phyloP scores from a whole-genome alignment of 2,329 filamentous ascomycete species.

The Corinectria fuckeliana region DNA sequence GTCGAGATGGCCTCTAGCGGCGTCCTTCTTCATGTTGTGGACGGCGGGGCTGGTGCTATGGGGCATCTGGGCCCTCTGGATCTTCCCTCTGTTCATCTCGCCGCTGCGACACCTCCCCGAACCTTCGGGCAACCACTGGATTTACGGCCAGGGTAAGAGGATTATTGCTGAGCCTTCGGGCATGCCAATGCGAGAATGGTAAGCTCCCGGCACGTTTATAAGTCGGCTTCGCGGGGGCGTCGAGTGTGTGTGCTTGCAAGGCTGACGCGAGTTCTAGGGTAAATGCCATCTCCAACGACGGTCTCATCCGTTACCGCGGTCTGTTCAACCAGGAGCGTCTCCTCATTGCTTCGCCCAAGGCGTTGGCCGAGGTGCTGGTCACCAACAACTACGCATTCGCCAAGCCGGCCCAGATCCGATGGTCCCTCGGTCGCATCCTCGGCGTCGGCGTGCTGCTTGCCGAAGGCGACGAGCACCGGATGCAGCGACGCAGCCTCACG shows the following conservation, averaged over 20 bases:
- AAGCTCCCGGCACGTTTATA: slow-evolving; percentile 18
- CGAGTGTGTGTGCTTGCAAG: background rate
- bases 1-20: slow-evolving; percentile 42
- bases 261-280: slow-evolving; percentile 55
- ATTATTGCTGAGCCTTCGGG: slow-evolving; percentile 51
- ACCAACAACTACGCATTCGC: slow-evolving; percentile 73
- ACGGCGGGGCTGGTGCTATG: slow-evolving; percentile 44
- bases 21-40: slow-evolving; percentile 47
- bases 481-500: slow-evolving; percentile 78
- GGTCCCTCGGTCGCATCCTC: slow-evolving; percentile 66
- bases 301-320: slow-evolving; percentile 70
- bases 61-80: slow-evolving; percentile 50
- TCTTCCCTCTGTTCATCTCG: slow-evolving; percentile 59
- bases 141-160: slow-evolving; percentile 54
- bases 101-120: slow-evolving; percentile 56
- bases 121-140: slow-evolving; percentile 51
- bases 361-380: slow-evolving; percentile 72
- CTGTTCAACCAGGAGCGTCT: slow-evolving; percentile 69
- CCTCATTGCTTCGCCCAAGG: slow-evolving; percentile 67
- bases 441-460: slow-evolving; percentile 78
- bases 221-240: background rate
- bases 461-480: slow-evolving; percentile 90
- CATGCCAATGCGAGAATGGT: slow-evolving; percentile 57
- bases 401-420: slow-evolving; percentile 64
- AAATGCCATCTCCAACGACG: slow-evolving; percentile 68